These are phyloP conservation scores for Termitomyces sp. DNA, from an alignment of 768 basidiomycete genomes.

Conservation along the genomic window DNA sequence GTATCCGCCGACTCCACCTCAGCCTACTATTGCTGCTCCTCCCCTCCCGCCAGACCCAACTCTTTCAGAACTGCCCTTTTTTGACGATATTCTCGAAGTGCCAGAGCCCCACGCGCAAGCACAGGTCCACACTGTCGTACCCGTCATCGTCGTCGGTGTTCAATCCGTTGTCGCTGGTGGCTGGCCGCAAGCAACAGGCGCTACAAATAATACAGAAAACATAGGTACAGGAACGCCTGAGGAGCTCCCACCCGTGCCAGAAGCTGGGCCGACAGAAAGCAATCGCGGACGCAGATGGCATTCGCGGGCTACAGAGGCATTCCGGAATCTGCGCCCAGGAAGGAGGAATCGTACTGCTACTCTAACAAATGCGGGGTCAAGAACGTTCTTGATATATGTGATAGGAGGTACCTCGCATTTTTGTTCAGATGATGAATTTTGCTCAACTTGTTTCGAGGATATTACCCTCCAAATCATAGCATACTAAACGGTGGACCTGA, in stretches of 20 bases:
- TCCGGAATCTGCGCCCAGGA: constrained; percentile 48
- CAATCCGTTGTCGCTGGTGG: constrained; percentile 64
- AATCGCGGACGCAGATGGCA: constrained; percentile 36
- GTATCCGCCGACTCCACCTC: constrained; percentile 9
- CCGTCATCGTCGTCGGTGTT: constrained; percentile 79
- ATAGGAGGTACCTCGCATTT: constrained; percentile 55
- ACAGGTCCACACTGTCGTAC: constrained; percentile 48
- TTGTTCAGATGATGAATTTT: constrained; percentile 3
- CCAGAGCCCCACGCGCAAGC: not conserved
- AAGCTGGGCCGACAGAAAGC: not conserved
- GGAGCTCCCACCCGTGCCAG: not conserved
- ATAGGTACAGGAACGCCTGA: not conserved
- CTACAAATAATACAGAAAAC: not conserved
- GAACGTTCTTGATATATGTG: constrained; percentile 89
- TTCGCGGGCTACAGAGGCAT: constrained; percentile 55
- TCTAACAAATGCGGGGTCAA: constrained; percentile 30
- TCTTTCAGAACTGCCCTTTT: constrained; percentile 14
- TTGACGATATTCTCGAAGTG: constrained; percentile 1
- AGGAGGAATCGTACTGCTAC: constrained; percentile 14
- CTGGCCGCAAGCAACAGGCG: constrained; percentile 24
- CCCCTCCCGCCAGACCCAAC: constrained; percentile 9
- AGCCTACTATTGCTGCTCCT: not conserved
- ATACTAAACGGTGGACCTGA: constrained; percentile 75
- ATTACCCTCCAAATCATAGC: constrained; percentile 86
- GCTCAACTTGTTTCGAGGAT: constrained; percentile 42